These are phyloP conservation scores for Avena eriantha DNA, from an alignment of 176 grass and related monocot species.

Conservation along the genomic window DNA sequence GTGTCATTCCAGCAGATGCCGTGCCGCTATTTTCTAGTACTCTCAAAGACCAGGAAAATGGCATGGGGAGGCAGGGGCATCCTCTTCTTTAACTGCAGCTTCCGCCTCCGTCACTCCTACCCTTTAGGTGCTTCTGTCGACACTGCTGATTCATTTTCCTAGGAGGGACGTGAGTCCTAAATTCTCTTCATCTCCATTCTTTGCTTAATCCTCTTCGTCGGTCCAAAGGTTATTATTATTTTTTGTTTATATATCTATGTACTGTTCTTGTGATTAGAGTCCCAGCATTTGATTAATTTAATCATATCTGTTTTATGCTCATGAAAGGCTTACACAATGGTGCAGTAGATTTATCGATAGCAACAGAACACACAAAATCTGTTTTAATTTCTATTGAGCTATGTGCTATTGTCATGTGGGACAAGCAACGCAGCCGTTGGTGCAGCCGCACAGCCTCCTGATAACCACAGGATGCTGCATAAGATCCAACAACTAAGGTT, in stretches of 20 bases:
- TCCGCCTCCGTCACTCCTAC: too few relatives aligned
- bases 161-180: too few relatives aligned
- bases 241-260: not conserved
- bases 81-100: too few relatives aligned
- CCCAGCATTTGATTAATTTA: too few relatives aligned
- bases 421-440: too few relatives aligned
- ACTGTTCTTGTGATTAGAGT: not conserved
- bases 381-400: too few relatives aligned
- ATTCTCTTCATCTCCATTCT: not conserved
- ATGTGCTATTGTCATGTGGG: too few relatives aligned
- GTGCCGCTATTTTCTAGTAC: not conserved
- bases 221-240: not conserved
- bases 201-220: not conserved
- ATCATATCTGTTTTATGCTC: not conserved
- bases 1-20: not conserved
- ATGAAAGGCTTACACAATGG: not conserved
- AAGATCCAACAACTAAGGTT: too few relatives aligned
- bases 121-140: too few relatives aligned
- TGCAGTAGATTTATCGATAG: not conserved
- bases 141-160: too few relatives aligned
- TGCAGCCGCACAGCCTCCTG: too few relatives aligned
- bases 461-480: too few relatives aligned
- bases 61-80: not conserved
- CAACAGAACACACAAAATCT: not conserved
- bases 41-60: not conserved